These are phyloP conservation scores for Hymenotorrendiella dingleyae DNA, from an alignment of 2,329 filamentous ascomycete genomes.

Conservation along the genomic window DNA sequence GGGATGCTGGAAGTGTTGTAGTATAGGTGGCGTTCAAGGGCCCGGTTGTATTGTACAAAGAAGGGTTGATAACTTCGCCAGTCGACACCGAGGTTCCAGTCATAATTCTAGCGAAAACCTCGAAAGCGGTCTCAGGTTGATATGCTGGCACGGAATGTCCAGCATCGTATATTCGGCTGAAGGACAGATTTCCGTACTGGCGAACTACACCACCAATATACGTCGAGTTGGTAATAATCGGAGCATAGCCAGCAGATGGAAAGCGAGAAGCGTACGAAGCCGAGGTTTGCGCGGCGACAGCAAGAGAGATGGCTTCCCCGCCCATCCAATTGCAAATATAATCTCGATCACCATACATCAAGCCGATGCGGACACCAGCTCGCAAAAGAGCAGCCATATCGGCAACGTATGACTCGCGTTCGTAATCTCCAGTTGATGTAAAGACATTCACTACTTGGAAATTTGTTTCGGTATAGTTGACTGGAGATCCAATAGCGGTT, in stretches of 20 bases:
- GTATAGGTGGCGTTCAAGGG: conserved; percentile 50
- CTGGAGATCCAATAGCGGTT: conserved; percentile 53
- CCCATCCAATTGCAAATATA: conserved; percentile 66
- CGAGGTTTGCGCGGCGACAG: conserved; percentile 46
- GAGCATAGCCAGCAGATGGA: conserved; percentile 61
- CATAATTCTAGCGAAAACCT: conserved; percentile 54
- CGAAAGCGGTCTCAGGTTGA: conserved; percentile 47
- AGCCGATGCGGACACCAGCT: conserved; percentile 59
- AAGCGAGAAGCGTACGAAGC: conserved; percentile 49
- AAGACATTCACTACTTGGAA: conserved; percentile 42
- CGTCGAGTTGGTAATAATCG: conserved; percentile 61
- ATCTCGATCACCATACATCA: conserved; percentile 64
- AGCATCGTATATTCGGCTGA: conserved; percentile 60
- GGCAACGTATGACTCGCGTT: conserved; percentile 54
- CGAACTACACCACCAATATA: conserved; percentile 68
- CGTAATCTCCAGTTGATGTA: conserved; percentile 50
- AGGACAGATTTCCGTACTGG: conserved; percentile 70
- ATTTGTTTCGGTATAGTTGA: conserved; percentile 52
- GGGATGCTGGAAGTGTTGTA: conserved; percentile 43
- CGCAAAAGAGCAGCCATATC: conserved; percentile 55
- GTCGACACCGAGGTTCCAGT: conserved; percentile 42
- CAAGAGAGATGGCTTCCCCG: conserved; percentile 66
- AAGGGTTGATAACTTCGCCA: conserved; percentile 46
- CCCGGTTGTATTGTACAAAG: conserved; percentile 51
- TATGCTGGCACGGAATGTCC: conserved; percentile 58